A percentile compares a stretch with the other conserved stretches of the same genome.
These are phyloP conservation scores for Ustilago esculenta DNA, from an alignment of 1,284 basidiomycete genomes.

Conservation along the genomic window DNA sequence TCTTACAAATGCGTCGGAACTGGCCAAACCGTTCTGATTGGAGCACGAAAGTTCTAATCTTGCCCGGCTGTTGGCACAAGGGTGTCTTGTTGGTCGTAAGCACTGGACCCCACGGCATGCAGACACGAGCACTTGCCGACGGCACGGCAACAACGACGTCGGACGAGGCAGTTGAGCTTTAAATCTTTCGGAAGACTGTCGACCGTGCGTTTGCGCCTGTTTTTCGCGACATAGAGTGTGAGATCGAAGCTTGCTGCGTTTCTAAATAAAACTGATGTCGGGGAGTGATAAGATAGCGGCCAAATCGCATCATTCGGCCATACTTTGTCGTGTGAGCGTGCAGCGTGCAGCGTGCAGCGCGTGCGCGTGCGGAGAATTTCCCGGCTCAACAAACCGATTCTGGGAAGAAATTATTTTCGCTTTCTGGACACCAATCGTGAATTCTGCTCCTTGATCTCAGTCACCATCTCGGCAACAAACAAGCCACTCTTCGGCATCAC, in stretches of 20 bases:
- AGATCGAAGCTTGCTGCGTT: slow-evolving; percentile 6
- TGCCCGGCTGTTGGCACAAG: not conserved
- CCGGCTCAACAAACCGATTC: slow-evolving; percentile 13
- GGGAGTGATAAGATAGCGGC: slow-evolving; percentile 31
- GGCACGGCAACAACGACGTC: slow-evolving; percentile 13
- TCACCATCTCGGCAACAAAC: not conserved
- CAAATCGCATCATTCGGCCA: no score
- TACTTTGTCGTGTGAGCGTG: no score
- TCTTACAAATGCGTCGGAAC: no score
- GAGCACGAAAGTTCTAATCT: slow-evolving; percentile 13
- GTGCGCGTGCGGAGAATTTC: slow-evolving; percentile 14
- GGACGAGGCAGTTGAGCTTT: slow-evolving; percentile 12
- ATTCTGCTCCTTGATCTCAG: not conserved
- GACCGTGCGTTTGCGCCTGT: slow-evolving; percentile 13
- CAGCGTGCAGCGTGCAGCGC: no score
- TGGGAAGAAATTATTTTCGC: slow-evolving; percentile 5
- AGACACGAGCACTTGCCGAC: slow-evolving; percentile 18
- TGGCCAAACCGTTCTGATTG: slow-evolving; percentile 20
- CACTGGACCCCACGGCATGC: slow-evolving; percentile 13
- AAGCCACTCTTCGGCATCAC: not conserved
- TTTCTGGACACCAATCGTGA: no score
- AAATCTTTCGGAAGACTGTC: slow-evolving; percentile 37
- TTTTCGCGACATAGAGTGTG: slow-evolving; percentile 1
- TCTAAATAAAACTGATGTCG: no score
- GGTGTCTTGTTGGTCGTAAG: not conserved